phyloP scores from a whole-genome alignment of 1,284 basidiomycete genomes.

The Taiwanofungus camphoratus region DNA sequence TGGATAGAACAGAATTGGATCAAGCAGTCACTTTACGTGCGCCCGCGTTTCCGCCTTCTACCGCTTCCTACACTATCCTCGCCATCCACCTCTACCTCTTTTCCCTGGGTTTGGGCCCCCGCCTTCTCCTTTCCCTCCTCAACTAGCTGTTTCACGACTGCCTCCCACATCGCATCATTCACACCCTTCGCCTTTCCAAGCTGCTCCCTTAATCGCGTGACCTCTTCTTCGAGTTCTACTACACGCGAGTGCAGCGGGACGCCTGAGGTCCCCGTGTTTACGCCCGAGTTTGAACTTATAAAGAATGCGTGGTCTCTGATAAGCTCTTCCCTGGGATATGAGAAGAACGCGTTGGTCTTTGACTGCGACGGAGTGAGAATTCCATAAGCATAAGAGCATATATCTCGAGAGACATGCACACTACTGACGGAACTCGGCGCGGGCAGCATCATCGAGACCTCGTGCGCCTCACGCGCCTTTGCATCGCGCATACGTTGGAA shows the following conservation, averaged over 20 bases:
- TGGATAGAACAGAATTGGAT: background rate
- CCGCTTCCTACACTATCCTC: constrained; percentile 9
- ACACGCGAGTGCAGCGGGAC: constrained; percentile 48
- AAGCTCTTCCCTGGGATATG: constrained; percentile 48
- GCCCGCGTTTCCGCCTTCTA: constrained; percentile 20
- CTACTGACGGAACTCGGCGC: constrained; percentile 34
- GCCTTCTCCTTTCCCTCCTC: constrained; percentile 30
- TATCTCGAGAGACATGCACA: constrained; percentile 1
- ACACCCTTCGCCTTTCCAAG: constrained; percentile 77
- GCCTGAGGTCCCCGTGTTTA: constrained; percentile 28
- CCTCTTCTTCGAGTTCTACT: constrained; percentile 67
- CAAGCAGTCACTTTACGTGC: constrained; percentile 10
- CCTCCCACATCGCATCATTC: constrained; percentile 89
- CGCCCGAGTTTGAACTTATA: constrained; percentile 31
- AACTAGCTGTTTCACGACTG: constrained; percentile 60
- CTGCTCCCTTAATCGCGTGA: constrained; percentile 57
- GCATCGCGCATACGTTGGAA: constrained; percentile 70
- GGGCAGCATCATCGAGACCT: constrained; percentile 58
- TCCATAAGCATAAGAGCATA: constrained; percentile 19
- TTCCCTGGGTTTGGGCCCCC: constrained; percentile 6
- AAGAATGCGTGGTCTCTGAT: constrained; percentile 59
- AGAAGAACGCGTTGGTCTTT: constrained; percentile 18
- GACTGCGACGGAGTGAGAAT: constrained; percentile 12
- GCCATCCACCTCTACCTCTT: background rate
- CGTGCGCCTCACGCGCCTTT: constrained; percentile 61